These are phyloP conservation scores for Wickerhamomyces alni DNA, from an alignment of 805 yeast species.

Conservation along the genomic window DNA sequence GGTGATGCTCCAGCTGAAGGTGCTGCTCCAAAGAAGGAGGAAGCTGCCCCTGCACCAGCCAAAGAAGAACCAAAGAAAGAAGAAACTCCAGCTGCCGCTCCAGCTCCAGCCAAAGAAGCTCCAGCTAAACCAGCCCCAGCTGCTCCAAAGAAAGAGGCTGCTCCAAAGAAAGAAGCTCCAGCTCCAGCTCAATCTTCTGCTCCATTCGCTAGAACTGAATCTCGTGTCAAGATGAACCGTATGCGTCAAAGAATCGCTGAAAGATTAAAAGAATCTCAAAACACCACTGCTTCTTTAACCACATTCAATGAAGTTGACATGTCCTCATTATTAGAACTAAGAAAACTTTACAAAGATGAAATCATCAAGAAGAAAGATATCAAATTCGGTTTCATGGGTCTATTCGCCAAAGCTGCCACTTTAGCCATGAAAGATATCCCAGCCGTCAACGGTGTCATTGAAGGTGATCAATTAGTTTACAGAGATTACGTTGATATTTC, in stretches of 20 bases:
- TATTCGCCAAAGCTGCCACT: conserved; percentile 88
- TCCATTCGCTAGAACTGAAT: conserved; percentile 75
- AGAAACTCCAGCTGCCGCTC: conserved; percentile 19
- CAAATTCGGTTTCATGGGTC: conserved; percentile 98
- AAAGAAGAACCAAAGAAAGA: conserved; percentile 19
- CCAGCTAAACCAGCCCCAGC: conserved; percentile 21
- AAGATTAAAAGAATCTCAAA: conserved; percentile 98
- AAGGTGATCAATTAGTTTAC: conserved; percentile 88
- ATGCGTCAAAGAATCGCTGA: conserved; percentile 98
- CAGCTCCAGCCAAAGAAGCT: conserved; percentile 22
- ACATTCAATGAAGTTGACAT: conserved; percentile 98
- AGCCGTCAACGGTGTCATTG: conserved; percentile 92
- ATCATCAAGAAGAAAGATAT: conserved; percentile 87
- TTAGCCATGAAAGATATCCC: conserved; percentile 94
- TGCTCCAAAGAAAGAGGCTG: conserved; percentile 22
- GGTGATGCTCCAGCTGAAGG: conserved; percentile 61
- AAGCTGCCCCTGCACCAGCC: conserved; percentile 31
- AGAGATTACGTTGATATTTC: conserved; percentile 96
- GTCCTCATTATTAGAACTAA: conserved; percentile 86
- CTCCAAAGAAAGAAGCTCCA: conserved; percentile 21
- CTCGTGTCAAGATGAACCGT: conserved; percentile 96
- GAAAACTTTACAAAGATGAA: conserved; percentile 96
- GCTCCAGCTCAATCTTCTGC: conserved; percentile 20
- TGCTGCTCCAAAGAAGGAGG: conserved; percentile 34
- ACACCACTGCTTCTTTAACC: conserved; percentile 96